These are phyloP conservation scores for Ustilago hordei DNA, from an alignment of 1,284 basidiomycete species.

Conservation along the genomic window DNA sequence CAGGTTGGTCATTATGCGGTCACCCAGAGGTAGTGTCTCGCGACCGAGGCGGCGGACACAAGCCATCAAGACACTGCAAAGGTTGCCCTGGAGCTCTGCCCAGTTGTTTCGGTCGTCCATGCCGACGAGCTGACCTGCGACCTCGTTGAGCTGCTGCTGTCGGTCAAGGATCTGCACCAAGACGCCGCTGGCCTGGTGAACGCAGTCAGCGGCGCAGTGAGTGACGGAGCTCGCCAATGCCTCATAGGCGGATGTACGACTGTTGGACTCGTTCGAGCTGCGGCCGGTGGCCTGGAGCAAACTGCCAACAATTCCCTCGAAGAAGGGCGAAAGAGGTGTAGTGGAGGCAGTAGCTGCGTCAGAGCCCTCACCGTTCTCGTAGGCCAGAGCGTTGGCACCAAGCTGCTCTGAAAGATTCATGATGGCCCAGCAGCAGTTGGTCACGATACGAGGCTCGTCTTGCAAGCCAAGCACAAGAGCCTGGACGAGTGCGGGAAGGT, in stretches of 20 bases:
- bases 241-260: conserved; percentile 94
- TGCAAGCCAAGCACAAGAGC: conserved; percentile 85
- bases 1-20: conserved; percentile 93
- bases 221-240: conserved; percentile 88
- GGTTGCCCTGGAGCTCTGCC: conserved; percentile 96
- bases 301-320: conserved; percentile 75
- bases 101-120: conserved; percentile 97
- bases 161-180: conserved; percentile 83
- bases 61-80: conserved; percentile 76
- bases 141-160: conserved; percentile 86
- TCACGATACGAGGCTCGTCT: conserved; percentile 86
- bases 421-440: conserved; percentile 95
- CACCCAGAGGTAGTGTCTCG: conserved; percentile 87
- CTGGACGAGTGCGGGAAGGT: conserved; percentile 84
- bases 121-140: conserved; percentile 85
- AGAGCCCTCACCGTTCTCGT: conserved; percentile 72
- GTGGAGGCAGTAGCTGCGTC: conserved; percentile 70
- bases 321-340: conserved; percentile 85
- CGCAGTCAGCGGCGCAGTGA: conserved; percentile 83
- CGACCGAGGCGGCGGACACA: conserved; percentile 77
- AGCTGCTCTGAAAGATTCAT: conserved; percentile 79
- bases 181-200: conserved; percentile 85
- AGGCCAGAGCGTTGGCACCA: conserved; percentile 52
- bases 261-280: conserved; percentile 88
- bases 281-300: conserved; percentile 72